Percentiles rank a stretch among this genome's conserved stretches.
phyloP scores from a whole-genome alignment of 805 yeast species.

The Lipomyces kockii region DNA sequence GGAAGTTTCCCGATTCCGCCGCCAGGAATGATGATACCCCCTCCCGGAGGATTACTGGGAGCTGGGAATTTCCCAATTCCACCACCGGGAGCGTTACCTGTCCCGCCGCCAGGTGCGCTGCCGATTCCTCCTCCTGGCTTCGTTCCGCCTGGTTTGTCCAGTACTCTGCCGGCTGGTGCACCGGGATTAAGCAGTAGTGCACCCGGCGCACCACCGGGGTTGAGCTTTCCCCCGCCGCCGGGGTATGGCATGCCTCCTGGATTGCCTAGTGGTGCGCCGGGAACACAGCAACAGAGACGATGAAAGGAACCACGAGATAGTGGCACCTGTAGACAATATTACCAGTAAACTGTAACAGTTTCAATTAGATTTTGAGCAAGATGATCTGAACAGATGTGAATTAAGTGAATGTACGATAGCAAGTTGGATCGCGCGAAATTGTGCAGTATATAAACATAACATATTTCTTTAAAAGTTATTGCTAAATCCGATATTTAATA shows the following conservation, averaged over 20 bases:
- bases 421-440: neutral
- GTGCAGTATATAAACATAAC: neutral
- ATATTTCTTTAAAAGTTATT: neutral
- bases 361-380: constrained; percentile 8
- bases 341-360: constrained; percentile 13
- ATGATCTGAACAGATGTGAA: neutral
- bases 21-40: constrained; percentile 17
- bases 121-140: constrained; percentile 19
- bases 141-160: constrained; percentile 1
- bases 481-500: neutral
- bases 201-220: neutral
- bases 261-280: constrained; percentile 7
- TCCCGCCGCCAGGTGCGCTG: constrained; percentile 12
- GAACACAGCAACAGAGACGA: neutral
- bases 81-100: constrained; percentile 10
- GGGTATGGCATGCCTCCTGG: constrained; percentile 15
- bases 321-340: constrained; percentile 2
- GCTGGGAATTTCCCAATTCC: neutral
- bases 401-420: constrained; percentile 7
- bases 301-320: neutral
- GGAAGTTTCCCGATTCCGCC: constrained; percentile 24
- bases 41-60: constrained; percentile 11
- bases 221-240: constrained; percentile 16
- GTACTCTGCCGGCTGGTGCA: constrained; percentile 8
- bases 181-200: constrained; percentile 1